Evolutionary conservation across 805 yeast species (phyloP).

Genomic region (Wickerhamiella australiensis): DNA sequence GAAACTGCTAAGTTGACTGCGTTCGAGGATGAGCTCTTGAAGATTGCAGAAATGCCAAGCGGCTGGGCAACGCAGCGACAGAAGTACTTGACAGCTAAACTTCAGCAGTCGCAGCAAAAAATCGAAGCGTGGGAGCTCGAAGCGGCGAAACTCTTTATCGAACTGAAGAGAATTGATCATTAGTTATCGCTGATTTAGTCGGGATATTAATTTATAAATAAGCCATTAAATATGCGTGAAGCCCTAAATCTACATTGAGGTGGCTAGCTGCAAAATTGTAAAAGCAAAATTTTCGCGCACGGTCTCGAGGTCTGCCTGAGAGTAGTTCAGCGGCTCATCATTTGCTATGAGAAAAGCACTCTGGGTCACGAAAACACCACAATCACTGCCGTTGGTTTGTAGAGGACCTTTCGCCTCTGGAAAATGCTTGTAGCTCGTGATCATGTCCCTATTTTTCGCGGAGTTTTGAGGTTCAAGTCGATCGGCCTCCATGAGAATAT

Average conservation of each 20-base stretch:
- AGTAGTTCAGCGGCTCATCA: slow-evolving; percentile 37
- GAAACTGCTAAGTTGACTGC: slow-evolving; percentile 52
- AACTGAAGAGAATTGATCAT: slow-evolving; percentile 19
- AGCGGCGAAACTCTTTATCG: slow-evolving; percentile 9
- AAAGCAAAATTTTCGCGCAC: slow-evolving; percentile 59
- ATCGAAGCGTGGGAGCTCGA: slow-evolving; percentile 37
- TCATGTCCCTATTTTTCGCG: slow-evolving; percentile 25
- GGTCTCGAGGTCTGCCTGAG: slow-evolving; percentile 55
- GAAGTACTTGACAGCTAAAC: slow-evolving; percentile 54
- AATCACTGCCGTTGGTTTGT: slow-evolving; percentile 82
- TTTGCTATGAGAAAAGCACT: slow-evolving; percentile 52
- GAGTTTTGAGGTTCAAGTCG: slow-evolving; percentile 34
- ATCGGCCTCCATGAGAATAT: slow-evolving; percentile 56
- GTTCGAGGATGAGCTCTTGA: slow-evolving; percentile 61
- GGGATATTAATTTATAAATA: background rate
- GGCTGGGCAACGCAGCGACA: slow-evolving; percentile 47
- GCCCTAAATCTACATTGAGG: no score
- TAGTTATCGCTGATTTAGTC: no score
- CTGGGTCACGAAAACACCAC: slow-evolving; percentile 88
- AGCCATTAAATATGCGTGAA: no score
- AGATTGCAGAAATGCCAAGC: slow-evolving; percentile 40
- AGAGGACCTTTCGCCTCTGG: slow-evolving; percentile 49
- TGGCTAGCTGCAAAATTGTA: slow-evolving; percentile 27
- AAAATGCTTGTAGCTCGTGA: slow-evolving; percentile 23
- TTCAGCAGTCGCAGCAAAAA: slow-evolving; percentile 45